A percentile compares a stretch with the other conserved stretches of the same genome.
Evolutionary conservation across 2,329 filamentous ascomycete species (phyloP).

Genomic region (Talaromyces rugulosus): DNA sequence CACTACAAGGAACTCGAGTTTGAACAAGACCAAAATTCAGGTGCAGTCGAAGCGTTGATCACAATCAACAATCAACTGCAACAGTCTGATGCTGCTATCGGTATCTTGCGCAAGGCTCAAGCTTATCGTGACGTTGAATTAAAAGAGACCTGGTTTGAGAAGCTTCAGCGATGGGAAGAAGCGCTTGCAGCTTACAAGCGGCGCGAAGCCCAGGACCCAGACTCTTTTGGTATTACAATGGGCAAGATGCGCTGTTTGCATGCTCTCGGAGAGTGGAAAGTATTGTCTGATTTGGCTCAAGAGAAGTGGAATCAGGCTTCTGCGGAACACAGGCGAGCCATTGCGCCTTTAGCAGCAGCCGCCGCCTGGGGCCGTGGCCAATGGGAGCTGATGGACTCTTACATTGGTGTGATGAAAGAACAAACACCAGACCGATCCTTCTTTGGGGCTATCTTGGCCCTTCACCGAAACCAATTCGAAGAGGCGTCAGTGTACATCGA

Average conservation of each 20-base stretch:
- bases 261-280: constrained; percentile 95
- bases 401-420: constrained; percentile 90
- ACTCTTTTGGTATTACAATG: constrained; percentile 94
- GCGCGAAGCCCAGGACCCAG: constrained; percentile 69
- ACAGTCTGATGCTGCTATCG: constrained; percentile 96
- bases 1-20: constrained; percentile 99
- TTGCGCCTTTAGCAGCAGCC: constrained; percentile 89
- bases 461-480: constrained; percentile 93
- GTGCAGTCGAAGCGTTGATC: constrained; percentile 93
- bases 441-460: constrained; percentile 91
- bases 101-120: constrained; percentile 93
- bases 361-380: constrained; percentile 95
- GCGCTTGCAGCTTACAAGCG: constrained; percentile 87
- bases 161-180: constrained; percentile 96
- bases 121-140: constrained; percentile 93
- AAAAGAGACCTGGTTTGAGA: constrained; percentile 98
- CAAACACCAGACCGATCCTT: constrained; percentile 92
- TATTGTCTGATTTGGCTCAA: constrained; percentile 79
- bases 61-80: constrained; percentile 99
- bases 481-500: constrained; percentile 86
- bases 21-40: constrained; percentile 92
- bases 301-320: constrained; percentile 91
- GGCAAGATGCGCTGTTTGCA: constrained; percentile 99
- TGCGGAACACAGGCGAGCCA: constrained; percentile 79
- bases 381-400: constrained; percentile 98